Evolutionary conservation across 2,329 filamentous ascomycete genomes (phyloP).

Genomic region (Penicillium sclerotiorum): DNA sequence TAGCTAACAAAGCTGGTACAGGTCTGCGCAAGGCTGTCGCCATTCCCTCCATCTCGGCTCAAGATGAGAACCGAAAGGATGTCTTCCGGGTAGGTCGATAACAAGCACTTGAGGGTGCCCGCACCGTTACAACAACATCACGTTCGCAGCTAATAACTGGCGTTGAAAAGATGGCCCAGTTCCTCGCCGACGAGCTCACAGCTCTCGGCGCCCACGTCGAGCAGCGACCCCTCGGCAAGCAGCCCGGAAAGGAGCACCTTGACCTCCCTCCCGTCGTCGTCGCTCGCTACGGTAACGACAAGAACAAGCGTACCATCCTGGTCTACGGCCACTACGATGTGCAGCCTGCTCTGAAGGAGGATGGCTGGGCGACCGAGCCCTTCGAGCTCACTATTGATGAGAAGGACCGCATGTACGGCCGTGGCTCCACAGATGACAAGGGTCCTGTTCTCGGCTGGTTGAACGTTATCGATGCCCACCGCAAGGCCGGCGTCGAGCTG

Average conservation of each 20-base stretch:
- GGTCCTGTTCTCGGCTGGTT: constrained; percentile 96
- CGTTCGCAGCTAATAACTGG: not conserved
- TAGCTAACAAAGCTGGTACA: constrained; percentile 22
- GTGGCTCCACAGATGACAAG: constrained; percentile 96
- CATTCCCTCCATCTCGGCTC: constrained; percentile 93
- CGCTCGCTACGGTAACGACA: constrained; percentile 87
- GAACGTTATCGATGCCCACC: constrained; percentile 96
- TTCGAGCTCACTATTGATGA: constrained; percentile 86
- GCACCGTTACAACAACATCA: not conserved
- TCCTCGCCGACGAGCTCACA: constrained; percentile 80
- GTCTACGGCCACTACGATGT: constrained; percentile 99
- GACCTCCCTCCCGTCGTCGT: constrained; percentile 91
- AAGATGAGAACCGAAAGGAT: constrained; percentile 84
- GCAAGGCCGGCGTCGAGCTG: constrained; percentile 90
- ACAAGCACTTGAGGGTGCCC: not conserved
- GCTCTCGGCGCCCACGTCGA: constrained; percentile 83
- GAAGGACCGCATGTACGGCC: constrained; percentile 93
- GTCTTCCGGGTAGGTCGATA: constrained; percentile 70
- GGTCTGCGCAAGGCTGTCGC: constrained; percentile 84
- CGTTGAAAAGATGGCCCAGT: constrained; percentile 76
- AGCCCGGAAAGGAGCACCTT: constrained; percentile 86
- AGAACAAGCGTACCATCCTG: constrained; percentile 90
- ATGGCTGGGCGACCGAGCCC: constrained; percentile 94
- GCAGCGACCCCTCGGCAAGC: constrained; percentile 83
- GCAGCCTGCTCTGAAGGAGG: constrained; percentile 87